Evolutionary conservation across 345 rosid species (phyloP).

Genomic region (Acer campestre): DNA sequence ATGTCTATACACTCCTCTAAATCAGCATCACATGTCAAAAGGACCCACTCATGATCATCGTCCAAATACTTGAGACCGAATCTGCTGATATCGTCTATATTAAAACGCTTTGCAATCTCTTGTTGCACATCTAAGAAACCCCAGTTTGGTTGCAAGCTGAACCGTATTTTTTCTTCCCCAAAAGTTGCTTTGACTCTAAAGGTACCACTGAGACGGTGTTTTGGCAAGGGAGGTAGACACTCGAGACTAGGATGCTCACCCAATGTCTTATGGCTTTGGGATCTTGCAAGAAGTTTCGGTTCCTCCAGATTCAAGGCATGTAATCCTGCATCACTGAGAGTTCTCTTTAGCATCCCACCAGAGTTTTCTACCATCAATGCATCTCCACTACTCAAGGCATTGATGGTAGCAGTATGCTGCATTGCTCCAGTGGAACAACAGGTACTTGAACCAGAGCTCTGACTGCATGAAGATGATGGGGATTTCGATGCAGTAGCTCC

Average conservation of each 20-base stretch:
- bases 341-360: slow-evolving; percentile 47
- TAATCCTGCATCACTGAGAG: slow-evolving; percentile 51
- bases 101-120: slow-evolving; percentile 63
- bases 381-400: slow-evolving; percentile 28
- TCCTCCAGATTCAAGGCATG: slow-evolving; percentile 47
- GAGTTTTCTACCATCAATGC: slow-evolving; percentile 35
- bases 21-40: slow-evolving; percentile 71
- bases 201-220: slow-evolving; percentile 13
- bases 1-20: slow-evolving; percentile 87
- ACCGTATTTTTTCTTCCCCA: slow-evolving; percentile 67
- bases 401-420: slow-evolving; percentile 36
- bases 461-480: slow-evolving; percentile 72
- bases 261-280: slow-evolving; percentile 61
- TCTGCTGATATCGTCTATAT: slow-evolving; percentile 39
- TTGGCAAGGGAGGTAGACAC: slow-evolving; percentile 39
- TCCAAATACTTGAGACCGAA: slow-evolving; percentile 67
- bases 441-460: slow-evolving; percentile 74
- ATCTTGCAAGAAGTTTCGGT: slow-evolving; percentile 47
- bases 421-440: slow-evolving; percentile 67
- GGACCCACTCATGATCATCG: slow-evolving; percentile 74
- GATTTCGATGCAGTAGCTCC: slow-evolving; percentile 58
- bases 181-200: slow-evolving; percentile 64
- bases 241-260: slow-evolving; percentile 44
- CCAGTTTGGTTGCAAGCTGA: slow-evolving; percentile 58
- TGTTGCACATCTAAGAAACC: slow-evolving; percentile 53